A percentile compares a stretch with the other conserved stretches of the same genome.
These are phyloP conservation scores for Dionaea muscipula DNA, from an alignment of 179 eudicot species.

Conservation along the genomic window DNA sequence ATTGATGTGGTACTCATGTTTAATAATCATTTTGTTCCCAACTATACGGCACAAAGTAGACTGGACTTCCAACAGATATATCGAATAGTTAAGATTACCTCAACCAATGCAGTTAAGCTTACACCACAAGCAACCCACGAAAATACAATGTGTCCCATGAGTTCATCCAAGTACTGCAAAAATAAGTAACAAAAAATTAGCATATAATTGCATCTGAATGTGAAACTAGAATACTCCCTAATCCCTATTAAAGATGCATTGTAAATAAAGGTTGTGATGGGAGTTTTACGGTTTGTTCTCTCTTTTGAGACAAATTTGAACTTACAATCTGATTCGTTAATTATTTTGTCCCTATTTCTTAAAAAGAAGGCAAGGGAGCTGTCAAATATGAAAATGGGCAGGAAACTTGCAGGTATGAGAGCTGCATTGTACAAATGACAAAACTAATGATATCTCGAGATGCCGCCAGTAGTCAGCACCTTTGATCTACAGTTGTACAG, in stretches of 20 bases:
- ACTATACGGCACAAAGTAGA: neutral
- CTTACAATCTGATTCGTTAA: too few species aligned
- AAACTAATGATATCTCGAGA: neutral
- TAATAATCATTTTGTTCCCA: neutral
- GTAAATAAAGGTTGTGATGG: too few species aligned
- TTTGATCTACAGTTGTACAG: constrained; percentile 53
- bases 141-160: constrained; percentile 68
- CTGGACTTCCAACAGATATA: neutral
- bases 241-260: too few species aligned
- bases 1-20: too few species aligned
- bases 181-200: neutral
- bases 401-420: neutral
- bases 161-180: constrained; percentile 78
- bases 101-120: constrained; percentile 66
- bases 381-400: too few species aligned
- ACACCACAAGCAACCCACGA: constrained; percentile 83
- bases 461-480: constrained; percentile 38
- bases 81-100: constrained; percentile 35
- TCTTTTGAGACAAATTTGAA: too few species aligned
- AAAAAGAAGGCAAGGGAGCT: too few species aligned
- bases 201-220: neutral
- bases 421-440: neutral
- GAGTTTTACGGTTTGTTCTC: too few species aligned
- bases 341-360: too few species aligned
- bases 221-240: too few species aligned